A percentile compares a stretch with the other conserved stretches of the same genome.
phyloP scores from a whole-genome alignment of 345 rosid genomes.

The Psidium friedrichsthalianum region DNA sequence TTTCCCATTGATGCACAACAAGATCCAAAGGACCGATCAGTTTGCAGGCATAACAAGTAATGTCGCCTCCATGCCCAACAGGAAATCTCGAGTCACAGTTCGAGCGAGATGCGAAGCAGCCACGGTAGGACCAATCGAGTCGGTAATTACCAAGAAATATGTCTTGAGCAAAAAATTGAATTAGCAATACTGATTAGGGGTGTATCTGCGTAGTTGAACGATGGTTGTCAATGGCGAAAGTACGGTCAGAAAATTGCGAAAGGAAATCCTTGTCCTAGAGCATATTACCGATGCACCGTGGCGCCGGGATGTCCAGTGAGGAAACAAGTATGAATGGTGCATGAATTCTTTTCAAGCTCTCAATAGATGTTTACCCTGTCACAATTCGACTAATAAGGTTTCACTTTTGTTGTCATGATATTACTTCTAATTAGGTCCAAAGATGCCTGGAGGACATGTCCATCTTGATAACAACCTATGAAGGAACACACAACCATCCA shows the following conservation, averaged over 20 bases:
- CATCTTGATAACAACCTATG: constrained; percentile 50
- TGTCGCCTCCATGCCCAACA: constrained; percentile 21
- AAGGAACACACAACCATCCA: constrained; percentile 56
- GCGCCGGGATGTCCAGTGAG: constrained; percentile 41
- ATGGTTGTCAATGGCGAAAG: constrained; percentile 46
- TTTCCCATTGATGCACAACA: not conserved
- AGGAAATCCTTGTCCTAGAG: constrained; percentile 45
- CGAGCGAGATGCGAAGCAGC: constrained; percentile 38
- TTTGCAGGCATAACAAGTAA: constrained; percentile 19
- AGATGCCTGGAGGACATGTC: constrained; percentile 58
- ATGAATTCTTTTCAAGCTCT: not conserved
- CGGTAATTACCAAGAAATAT: not conserved
- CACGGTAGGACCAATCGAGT: constrained; percentile 17
- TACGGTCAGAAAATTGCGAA: constrained; percentile 44
- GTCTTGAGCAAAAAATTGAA: not conserved
- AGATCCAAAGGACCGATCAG: constrained; percentile 18
- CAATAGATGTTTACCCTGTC: not conserved
- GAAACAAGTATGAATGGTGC: constrained; percentile 16
- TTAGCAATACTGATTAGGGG: not conserved
- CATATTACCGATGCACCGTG: constrained; percentile 38
- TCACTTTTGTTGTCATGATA: not conserved
- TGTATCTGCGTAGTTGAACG: constrained; percentile 18
- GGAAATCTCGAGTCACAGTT: constrained; percentile 52
- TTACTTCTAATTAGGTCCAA: constrained; percentile 27
- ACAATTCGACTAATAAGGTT: not conserved